Percentiles rank a stretch among this genome's conserved stretches.
These are phyloP conservation scores for Exophiala spinifera DNA, from an alignment of 2,329 filamentous ascomycete species.

Conservation along the genomic window DNA sequence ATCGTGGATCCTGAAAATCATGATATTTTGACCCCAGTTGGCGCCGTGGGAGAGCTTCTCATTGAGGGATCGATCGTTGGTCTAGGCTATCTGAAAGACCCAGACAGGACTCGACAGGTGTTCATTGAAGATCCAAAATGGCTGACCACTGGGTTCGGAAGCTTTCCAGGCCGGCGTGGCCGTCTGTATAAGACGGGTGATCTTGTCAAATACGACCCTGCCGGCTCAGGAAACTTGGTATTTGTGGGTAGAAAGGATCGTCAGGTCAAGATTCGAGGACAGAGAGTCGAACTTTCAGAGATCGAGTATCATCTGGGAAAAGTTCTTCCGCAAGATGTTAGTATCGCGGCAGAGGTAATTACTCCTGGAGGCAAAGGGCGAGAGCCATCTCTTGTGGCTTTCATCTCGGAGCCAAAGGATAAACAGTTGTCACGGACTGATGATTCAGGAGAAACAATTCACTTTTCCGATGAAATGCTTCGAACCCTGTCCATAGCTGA, in stretches of 20 bases:
- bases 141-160: conserved; percentile 22
- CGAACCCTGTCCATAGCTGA: conserved; percentile 14
- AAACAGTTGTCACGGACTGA: no score
- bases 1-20: conserved; percentile 39
- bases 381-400: conserved; percentile 49
- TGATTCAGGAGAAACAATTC: not conserved
- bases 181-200: conserved; percentile 41
- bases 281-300: conserved; percentile 24
- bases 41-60: conserved; percentile 47
- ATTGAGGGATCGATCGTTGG: conserved; percentile 47
- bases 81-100: conserved; percentile 43
- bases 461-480: conserved; percentile 4
- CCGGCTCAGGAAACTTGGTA: conserved; percentile 29
- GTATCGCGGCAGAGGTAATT: conserved; percentile 50
- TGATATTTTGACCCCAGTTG: conserved; percentile 41
- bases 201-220: conserved; percentile 36
- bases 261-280: conserved; percentile 27
- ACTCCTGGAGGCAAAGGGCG: conserved; percentile 41
- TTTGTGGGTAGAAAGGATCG: conserved; percentile 29
- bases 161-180: conserved; percentile 20
- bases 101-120: conserved; percentile 34
- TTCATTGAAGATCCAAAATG: conserved; percentile 38
- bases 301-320: conserved; percentile 17
- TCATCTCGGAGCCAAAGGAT: conserved; percentile 30
- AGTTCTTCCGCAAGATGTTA: conserved; percentile 34